Percentiles rank a stretch among this genome's conserved stretches.
phyloP scores from a whole-genome alignment of 2,329 filamentous ascomycete genomes.

The Fusarium mundagurra region DNA sequence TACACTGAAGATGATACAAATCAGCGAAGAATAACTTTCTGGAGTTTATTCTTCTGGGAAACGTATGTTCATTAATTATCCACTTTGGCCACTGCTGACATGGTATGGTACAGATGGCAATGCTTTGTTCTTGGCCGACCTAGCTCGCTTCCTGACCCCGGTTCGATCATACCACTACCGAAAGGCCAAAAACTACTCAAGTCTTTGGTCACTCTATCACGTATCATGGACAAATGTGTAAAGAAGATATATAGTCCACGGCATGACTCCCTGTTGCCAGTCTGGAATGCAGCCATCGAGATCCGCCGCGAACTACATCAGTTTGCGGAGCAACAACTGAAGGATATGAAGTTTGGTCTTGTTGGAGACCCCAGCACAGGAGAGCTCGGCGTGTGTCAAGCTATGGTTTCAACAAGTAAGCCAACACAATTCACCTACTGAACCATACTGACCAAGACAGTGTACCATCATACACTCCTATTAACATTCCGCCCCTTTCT shows the following conservation, averaged over 20 bases:
- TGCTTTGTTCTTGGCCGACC: slow-evolving; percentile 56
- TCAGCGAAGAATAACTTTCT: slow-evolving; percentile 49
- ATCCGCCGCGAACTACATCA: slow-evolving; percentile 44
- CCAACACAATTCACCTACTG: not conserved
- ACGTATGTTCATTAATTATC: slow-evolving; percentile 42
- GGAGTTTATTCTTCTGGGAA: slow-evolving; percentile 54
- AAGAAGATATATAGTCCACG: slow-evolving; percentile 53
- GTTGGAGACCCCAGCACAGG: slow-evolving; percentile 50
- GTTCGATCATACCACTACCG: slow-evolving; percentile 49
- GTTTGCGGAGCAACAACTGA: slow-evolving; percentile 44
- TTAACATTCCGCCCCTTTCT: slow-evolving; percentile 57
- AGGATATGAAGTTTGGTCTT: slow-evolving; percentile 47
- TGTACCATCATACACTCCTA: slow-evolving; percentile 55
- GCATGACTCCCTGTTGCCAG: slow-evolving; percentile 49
- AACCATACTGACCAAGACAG: slow-evolving; percentile 36
- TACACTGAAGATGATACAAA: slow-evolving; percentile 48
- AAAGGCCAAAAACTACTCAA: slow-evolving; percentile 51
- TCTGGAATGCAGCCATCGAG: slow-evolving; percentile 47
- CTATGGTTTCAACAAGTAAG: slow-evolving; percentile 53
- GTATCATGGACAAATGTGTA: slow-evolving; percentile 52
- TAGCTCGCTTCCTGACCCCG: slow-evolving; percentile 50
- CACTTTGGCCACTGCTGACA: not conserved
- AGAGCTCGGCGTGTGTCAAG: slow-evolving; percentile 52
- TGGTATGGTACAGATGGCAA: slow-evolving; percentile 48
- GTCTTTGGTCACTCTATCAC: slow-evolving; percentile 49